Percentiles rank a stretch among this genome's conserved stretches.
Conservation (phyloP, 768 basidiomycete genomes). For the Pleurotus djamor region DNA sequence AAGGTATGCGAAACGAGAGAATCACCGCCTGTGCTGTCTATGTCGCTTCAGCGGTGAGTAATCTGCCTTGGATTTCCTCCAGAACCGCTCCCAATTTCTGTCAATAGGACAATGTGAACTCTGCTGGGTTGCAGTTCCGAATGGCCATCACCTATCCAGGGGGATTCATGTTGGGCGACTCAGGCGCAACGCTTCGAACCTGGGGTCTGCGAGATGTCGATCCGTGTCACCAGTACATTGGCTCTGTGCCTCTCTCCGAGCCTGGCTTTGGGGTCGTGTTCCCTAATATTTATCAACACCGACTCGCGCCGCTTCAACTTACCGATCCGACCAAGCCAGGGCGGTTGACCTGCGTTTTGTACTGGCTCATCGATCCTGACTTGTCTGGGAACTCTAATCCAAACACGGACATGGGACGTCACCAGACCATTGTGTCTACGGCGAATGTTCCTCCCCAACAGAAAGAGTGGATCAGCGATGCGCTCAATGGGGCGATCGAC, state of each 20-base stretch:
- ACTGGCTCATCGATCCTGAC: conserved; percentile 50
- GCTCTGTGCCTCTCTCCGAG: conserved; percentile 28
- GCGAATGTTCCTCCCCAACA: conserved; percentile 49
- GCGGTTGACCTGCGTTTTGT: conserved; percentile 36
- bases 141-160: conserved; percentile 50
- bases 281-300: conserved; percentile 58
- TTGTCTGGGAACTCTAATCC: conserved; percentile 12
- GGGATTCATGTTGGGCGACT: conserved; percentile 40
- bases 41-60: conserved; percentile 35
- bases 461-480: conserved; percentile 36
- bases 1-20: conserved; percentile 51
- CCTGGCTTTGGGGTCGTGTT: conserved; percentile 40
- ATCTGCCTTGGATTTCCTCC: background rate
- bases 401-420: background rate
- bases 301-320: conserved; percentile 35
- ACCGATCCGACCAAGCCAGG: conserved; percentile 38
- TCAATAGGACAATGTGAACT: conserved; percentile 40
- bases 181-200: conserved; percentile 41
- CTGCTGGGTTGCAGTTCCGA: conserved; percentile 37
- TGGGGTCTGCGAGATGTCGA: conserved; percentile 49
- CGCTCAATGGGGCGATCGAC: conserved; percentile 30
- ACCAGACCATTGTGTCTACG: conserved; percentile 35
- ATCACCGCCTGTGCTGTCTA: conserved; percentile 46
- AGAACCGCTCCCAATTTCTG: background rate
- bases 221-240: conserved; percentile 46